Evolutionary conservation across 2,329 filamentous ascomycete species (phyloP), one percentile per base, ranked within the genome.

Genomic region (Exophiala sp.): DNA sequence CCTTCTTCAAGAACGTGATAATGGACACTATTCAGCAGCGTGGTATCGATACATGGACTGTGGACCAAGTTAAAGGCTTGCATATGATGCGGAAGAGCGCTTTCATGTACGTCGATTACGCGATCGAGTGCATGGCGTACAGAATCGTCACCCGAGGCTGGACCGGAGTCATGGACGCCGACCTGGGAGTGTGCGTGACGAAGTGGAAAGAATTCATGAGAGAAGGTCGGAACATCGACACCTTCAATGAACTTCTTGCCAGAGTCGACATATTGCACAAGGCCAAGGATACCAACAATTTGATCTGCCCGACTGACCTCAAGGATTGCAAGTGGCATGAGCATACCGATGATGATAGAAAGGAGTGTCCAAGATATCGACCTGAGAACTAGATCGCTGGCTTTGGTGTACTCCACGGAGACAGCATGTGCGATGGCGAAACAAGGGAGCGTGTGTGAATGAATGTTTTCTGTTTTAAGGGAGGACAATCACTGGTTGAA

Each of bases 241-340:
- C 7, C 16, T 24, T 42, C 18, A 21, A 20, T 8, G 24, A 21
- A 42, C 32, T 50, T 14, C 32, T 52, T 20, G 5, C 40, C 29
- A 48, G 43, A 39, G 34, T 52, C 5, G 53, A 44, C 21, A 21
- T 39, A 29, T 41, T 47, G 8, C 33, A 36, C n/a, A 24, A 36
- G 18, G 43, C 21, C 20, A 42, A 50, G n/a, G 29, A 24, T 11
- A 34, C 24, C 12, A 16, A 29, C 16, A 29, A 12, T 8, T 47
- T 55, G 33, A 16, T 52, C 16, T 14, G 20, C 29, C 53, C 53
- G 5, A 20, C n/a, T 7, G 34, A 47, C 11, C 16, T 43, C 29
- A 43, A 35, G 44, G 43, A 55, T 38, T 55, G 53, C 44, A 55
- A 39, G 39, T 52, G 48, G 53, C 53, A 55, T 16, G 47, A 55